Evolutionary conservation across 1,284 basidiomycete genomes (phyloP), one percentile per base, ranked within the genome.

Genomic region (Puccinia horiana): DNA sequence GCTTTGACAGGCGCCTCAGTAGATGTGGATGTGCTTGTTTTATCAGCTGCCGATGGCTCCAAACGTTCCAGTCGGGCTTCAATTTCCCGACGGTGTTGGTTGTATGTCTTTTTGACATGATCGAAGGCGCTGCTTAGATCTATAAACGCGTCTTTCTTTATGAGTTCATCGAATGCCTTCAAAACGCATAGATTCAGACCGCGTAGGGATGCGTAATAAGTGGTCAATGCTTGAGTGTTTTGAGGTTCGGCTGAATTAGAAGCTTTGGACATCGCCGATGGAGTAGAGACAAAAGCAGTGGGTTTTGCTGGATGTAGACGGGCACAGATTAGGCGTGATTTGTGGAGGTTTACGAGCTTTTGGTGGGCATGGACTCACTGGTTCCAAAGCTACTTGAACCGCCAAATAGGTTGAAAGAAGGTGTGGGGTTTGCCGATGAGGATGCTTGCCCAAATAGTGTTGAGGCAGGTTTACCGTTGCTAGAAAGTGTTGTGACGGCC

Each of bases 141-240:
- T 32, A 44, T 37, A 47, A 80, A 80, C 37, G 65, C 65, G 67
- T 80, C 77, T 29, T 69, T 40, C 35, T 72, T 56, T 3, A 54
- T 80, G 5, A 80, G 63, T 32, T 54, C 63, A 6, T 80, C 77
- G 29, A 80, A 44, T 20, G 77, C 65, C 26, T 67, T 56, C 2
- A 37, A 42, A 47, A 42, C 77, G 23, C 47, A 80, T 29, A 80
- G 37, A 42, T 80, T 80, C 26, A 80, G 67, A 72, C 77, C 77
- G 20, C 77, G 65, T 56, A 80, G 70, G 12, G 77, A 69, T 37
- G 77, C 47, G 26, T 80, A 80, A 37, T 56, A 80, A 23, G 16
- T 70, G 49, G 63, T 72, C 44, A 80, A 42, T 29, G 67, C 77
- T 58, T 80, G 32, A 42, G 40, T 32, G 11, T 65, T 70, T 35